Conservation (phyloP, 2,329 filamentous ascomycete species). For the Emergomyces pasteurianus region DNA sequence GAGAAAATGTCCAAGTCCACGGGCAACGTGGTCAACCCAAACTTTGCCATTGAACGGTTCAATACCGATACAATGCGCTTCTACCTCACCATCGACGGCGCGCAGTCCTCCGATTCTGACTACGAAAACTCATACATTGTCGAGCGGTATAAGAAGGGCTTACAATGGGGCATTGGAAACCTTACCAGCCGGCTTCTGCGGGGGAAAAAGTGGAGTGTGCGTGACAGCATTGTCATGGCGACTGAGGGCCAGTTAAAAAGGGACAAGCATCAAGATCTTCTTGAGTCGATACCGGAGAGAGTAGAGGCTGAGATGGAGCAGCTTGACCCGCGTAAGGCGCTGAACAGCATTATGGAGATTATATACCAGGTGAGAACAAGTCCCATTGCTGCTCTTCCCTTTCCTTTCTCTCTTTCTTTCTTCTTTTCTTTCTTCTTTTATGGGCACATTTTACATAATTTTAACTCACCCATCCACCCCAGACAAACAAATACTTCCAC, state of each 20-base stretch:
- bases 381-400: not conserved
- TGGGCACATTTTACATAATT: no score
- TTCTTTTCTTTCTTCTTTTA: not conserved
- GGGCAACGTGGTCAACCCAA: conserved; percentile 90
- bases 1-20: conserved; percentile 95
- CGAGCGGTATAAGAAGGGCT: conserved; percentile 62
- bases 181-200: conserved; percentile 59
- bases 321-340: conserved; percentile 52
- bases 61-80: conserved; percentile 80
- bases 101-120: conserved; percentile 63
- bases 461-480: conserved; percentile 1
- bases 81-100: conserved; percentile 73
- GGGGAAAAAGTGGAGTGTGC: conserved; percentile 57
- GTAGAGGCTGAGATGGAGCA: conserved; percentile 49
- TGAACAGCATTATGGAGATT: conserved; percentile 52
- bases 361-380: conserved; percentile 42
- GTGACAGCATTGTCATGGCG: conserved; percentile 41
- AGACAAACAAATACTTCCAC: conserved; percentile 59
- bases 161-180: conserved; percentile 72
- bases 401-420: not conserved
- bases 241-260: conserved; percentile 18
- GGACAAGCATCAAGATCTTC: conserved; percentile 27
- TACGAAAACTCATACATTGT: conserved; percentile 73
- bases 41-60: conserved; percentile 80
- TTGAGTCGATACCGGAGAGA: conserved; percentile 29